Base-by-base conservation (phyloP, 805 yeast species). In the Nakazawaea pomicola region DNA sequence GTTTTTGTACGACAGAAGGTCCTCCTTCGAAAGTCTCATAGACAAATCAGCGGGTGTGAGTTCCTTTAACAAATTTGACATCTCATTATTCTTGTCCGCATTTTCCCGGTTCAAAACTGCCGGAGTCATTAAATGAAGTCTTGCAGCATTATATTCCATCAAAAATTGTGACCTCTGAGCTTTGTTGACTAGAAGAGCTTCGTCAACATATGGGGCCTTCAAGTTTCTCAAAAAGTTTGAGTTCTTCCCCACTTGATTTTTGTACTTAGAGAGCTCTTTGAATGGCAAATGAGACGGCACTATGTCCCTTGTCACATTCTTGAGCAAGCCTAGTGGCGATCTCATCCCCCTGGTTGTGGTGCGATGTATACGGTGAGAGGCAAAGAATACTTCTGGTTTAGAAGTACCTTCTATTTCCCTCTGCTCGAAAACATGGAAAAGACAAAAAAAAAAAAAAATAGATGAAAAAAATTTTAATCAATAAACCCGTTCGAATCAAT, bases 111-210 rank as follows among this genome's bases (percentile, higher is more conserved):
- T 21, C 20, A 29, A 34, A 3, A 29, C n/a, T 16, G 11, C 19
- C 8, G 29, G 29, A 12, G 17, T 20, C 36, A 40, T 29, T 15
- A 34, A 20, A 4, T 29, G 7, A 9, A 23, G 4, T 18, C 39
- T 40, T 7, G 24, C 36, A 4, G 35, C 39, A 24, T 40, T 40
- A 21, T 40, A 40, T 17, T 15, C 11, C 43, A 29, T 33, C 14
- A 29, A 31, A 11, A 34, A 20, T 14, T 27, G 14, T n/a, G 25
- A 32, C 33, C 11, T 7, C 10, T 14, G n/a, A 5, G 15, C 14
- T 17, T 27, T 31, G 24, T 28, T 40, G 16, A 9, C 11, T 6
- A 25, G 12, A 23, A 23, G 12, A 7, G 21, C 32, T 4, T 21
- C 31, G 6, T 15, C 28, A 1, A 40, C 5, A 25, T 29, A 40